Base-by-base conservation (phyloP, 2,329 filamentous ascomycete genomes). In the Clarireedia sp. region DNA sequence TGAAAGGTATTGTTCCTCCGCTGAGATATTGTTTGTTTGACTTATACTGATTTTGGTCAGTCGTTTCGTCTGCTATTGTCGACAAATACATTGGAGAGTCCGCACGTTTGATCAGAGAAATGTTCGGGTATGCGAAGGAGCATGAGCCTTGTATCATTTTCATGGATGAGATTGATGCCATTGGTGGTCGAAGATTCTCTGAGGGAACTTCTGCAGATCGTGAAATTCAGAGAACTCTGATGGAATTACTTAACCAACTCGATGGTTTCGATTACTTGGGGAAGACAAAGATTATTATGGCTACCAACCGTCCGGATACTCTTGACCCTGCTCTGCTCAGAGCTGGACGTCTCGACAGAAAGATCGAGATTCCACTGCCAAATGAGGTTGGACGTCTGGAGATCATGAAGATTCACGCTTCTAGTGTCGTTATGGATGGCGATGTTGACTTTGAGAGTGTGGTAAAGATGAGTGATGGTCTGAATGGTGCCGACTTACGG, bases 211-310 rank as follows among this genome's bases (percentile, higher is more conserved):
- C 90, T 58, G 94, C 94, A 50, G 94, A 99, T 76, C 86, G 95
- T 68, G 94, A 99, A 73, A 99, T 99, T 65, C 94, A 99, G 75
- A 86, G 94, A 69, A 99, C 94, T 37, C 78, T 99, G 58, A 99
- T 99, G 94, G 94, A 99, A 73, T 80, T 99, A 54, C 86, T 99
- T 60, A 99, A 99, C 74, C 94, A 99, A 73, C 83, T 99, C 53
- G 94, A 99, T 71, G 94, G 95, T 64, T 99, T 99, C 77, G 94
- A 99, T 75, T 99, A 99, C 75, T 81, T 99, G 38, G 94, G 95
- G 65, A 96, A 99, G 80, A 99, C 94, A 54, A 99, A 99, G 79
- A 99, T 99, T 71, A 99, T 99, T 76, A 99, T 99, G 95, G 94
- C 91, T 38, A 97, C 94, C 57, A 99, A 99, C 78, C 81, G 94